phyloP scores from a whole-genome alignment of 495 filamentous ascomycete genomes.

The Oidiodendron maius region DNA sequence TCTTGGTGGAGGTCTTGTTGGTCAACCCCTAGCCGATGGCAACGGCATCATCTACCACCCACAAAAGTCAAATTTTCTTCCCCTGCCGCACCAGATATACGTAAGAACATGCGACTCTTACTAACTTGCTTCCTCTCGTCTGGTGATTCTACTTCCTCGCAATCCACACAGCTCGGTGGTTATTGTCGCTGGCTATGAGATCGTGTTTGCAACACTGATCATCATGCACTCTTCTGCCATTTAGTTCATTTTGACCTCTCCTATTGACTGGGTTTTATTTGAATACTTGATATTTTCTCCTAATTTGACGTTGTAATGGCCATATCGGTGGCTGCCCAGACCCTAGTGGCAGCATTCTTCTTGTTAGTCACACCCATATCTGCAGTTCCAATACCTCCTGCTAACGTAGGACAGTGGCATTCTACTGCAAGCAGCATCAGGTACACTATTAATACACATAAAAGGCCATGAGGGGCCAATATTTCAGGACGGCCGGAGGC shows the following conservation, averaged over 20 bases:
- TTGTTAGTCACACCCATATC: slow-evolving; percentile 34
- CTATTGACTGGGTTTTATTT: slow-evolving; percentile 48
- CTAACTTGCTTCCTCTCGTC: too few species aligned
- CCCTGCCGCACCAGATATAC: neutral
- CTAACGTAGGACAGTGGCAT: slow-evolving; percentile 36
- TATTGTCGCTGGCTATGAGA: slow-evolving; percentile 26
- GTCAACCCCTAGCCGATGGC: slow-evolving; percentile 15
- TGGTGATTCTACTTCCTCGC: slow-evolving; percentile 18
- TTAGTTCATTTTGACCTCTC: slow-evolving; percentile 28
- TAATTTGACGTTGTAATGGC: slow-evolving; percentile 24
- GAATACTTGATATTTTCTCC: slow-evolving; percentile 28
- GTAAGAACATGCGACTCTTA: too few species aligned
- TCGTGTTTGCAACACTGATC: slow-evolving; percentile 25
- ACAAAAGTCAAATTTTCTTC: too few species aligned
- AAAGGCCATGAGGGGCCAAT: slow-evolving; percentile 42
- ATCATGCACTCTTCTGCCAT: slow-evolving; percentile 22
- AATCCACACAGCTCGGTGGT: slow-evolving; percentile 18
- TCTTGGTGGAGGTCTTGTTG: slow-evolving; percentile 20
- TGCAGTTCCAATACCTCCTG: neutral
- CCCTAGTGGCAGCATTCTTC: slow-evolving; percentile 46
- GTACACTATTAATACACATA: slow-evolving; percentile 43
- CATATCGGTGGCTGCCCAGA: slow-evolving; percentile 39
- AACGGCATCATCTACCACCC: too few species aligned
- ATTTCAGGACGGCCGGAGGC: slow-evolving; percentile 54
- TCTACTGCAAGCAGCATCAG: slow-evolving; percentile 44